Percentiles rank a stretch among this genome's conserved stretches.
These are phyloP conservation scores for Beta macrorhiza DNA, from an alignment of 179 eudicot genomes.

Conservation along the genomic window DNA sequence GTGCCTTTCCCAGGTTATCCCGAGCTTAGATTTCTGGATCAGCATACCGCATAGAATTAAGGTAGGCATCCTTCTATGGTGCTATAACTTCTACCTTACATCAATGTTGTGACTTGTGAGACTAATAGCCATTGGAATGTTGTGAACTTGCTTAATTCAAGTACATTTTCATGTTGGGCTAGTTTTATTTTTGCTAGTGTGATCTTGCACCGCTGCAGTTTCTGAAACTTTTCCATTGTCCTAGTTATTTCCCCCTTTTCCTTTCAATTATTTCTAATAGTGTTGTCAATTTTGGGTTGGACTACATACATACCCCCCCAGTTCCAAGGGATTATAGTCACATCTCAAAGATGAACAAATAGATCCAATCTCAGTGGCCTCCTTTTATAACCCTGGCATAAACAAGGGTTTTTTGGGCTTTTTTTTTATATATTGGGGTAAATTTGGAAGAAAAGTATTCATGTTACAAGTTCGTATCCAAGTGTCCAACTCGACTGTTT, in stretches of 20 bases:
- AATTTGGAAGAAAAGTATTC: too few species aligned
- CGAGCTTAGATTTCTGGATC: constrained; percentile 87
- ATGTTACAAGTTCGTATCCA: too few species aligned
- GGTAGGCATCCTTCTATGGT: constrained; percentile 40
- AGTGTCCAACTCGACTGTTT: too few species aligned
- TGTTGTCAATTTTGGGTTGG: neutral
- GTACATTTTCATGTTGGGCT: neutral
- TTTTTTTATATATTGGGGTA: too few species aligned
- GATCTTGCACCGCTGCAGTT: neutral
- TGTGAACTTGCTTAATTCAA: neutral
- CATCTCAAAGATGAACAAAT: too few species aligned
- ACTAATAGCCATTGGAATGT: neutral
- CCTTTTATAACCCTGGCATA: too few species aligned
- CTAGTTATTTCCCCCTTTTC: neutral
- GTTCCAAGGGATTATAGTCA: neutral
- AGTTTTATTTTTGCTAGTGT: neutral
- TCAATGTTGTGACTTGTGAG: neutral
- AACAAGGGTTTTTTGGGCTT: too few species aligned
- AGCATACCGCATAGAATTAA: constrained; percentile 73
- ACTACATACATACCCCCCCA: neutral
- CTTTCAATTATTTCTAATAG: too few species aligned
- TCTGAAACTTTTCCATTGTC: neutral
- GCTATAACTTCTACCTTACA: neutral
- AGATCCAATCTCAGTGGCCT: too few species aligned
- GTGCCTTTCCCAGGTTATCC: constrained; percentile 55